Base-by-base conservation (phyloP, 2,329 filamentous ascomycete genomes). In the Raffaelea albimanens region DNA sequence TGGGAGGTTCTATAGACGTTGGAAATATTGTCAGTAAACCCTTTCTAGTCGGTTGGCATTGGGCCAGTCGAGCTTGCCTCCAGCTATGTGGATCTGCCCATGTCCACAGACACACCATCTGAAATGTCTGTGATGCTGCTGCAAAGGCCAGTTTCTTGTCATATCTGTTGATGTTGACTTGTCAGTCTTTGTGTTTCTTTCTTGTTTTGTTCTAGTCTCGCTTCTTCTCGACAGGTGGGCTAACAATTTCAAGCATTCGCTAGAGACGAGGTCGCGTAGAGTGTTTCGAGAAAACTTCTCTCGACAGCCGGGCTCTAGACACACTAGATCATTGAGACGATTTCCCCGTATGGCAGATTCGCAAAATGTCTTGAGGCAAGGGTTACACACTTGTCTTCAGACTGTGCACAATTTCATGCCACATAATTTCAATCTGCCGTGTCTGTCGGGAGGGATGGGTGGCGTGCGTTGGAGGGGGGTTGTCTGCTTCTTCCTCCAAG, bases 91-190 rank as follows among this genome's bases (percentile, higher is more conserved):
- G n/a, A 47, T 43, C 40, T 47, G 45, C 2, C 45, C 45, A 18
- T 47, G 40, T 25, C 45, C 45, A 21, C 45, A 47, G 16, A 29
- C 29, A 33, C 45, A 47, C 45, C 40, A 43, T 1, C 40, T 31
- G 19, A 47, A 38, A 3, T 43, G 23, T 39, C 20, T n/a, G 19
- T 8, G 45, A 11, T 31, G 42, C 36, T 7, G 13, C 21, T 25
- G n/a, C n/a, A 43, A 47, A 47, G 7, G 45, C 45, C 3, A 47
- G 31, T 18, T 47, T 47, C 22, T 47, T 47, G 45, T 47, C 40
- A 21, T 47, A 47, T 21, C 41, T 39, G 3, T 7, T 7, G 13
- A 29, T 13, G 13, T 29, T 29, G 25, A 7, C 25, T n/a, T n/a
- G n/a, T n/a, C n/a, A n/a, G n/a, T n/a, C n/a, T n/a, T n/a, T n/a